Conservation (phyloP, 148 eudicot genomes). For the Diospyros lotus region DNA sequence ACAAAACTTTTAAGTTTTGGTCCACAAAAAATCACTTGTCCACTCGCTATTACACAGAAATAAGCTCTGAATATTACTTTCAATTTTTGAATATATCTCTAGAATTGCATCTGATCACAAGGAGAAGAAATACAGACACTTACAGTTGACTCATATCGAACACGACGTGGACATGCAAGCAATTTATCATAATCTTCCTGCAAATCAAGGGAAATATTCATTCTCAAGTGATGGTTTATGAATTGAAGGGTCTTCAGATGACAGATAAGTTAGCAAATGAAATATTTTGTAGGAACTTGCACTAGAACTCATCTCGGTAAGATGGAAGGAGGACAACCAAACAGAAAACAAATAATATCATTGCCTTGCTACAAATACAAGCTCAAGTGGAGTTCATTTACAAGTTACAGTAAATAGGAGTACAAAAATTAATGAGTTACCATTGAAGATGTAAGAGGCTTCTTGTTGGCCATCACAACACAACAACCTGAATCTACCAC, state of each 20-base stretch:
- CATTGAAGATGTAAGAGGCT: slow-evolving; percentile 85
- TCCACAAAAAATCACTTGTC: background rate
- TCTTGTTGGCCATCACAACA: slow-evolving; percentile 89
- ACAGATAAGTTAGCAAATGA: background rate
- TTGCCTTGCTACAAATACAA: background rate
- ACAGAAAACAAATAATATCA: slow-evolving; percentile 2
- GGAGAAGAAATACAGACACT: slow-evolving; percentile 22
- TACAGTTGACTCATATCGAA: slow-evolving; percentile 94
- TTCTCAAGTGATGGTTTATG: slow-evolving; percentile 2
- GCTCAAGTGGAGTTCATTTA: background rate
- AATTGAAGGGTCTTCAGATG: background rate
- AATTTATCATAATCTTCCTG: slow-evolving; percentile 87
- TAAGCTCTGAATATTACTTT: background rate
- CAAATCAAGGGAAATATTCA: slow-evolving; percentile 17
- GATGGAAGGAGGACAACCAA: background rate
- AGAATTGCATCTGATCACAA: background rate
- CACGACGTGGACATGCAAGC: slow-evolving; percentile 54
- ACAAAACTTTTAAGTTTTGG: background rate
- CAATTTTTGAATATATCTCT: background rate
- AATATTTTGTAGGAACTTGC: background rate
- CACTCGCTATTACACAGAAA: background rate
- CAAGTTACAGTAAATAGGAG: background rate
- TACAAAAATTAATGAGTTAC: slow-evolving; percentile 29
- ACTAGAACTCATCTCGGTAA: background rate
- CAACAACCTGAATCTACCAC: slow-evolving; percentile 62